These are phyloP conservation scores for Breynia disticha DNA, from an alignment of 441 rosid genomes.

Conservation along the genomic window DNA sequence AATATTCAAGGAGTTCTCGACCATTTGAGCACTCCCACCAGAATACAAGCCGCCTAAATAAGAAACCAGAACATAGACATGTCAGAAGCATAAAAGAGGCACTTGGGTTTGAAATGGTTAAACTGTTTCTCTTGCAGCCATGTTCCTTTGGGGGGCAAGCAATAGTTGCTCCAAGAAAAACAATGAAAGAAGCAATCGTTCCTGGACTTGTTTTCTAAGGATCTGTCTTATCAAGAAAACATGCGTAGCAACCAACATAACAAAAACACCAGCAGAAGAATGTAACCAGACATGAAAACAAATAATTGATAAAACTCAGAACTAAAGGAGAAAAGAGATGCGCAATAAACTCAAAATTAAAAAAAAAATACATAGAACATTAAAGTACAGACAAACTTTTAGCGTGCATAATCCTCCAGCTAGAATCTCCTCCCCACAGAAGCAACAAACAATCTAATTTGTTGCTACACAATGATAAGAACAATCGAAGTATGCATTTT, in stretches of 20 bases:
- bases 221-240: too few species aligned
- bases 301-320: background rate
- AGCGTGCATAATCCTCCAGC: too few species aligned
- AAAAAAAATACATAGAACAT: too few species aligned
- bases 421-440: too few species aligned
- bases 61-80: slow-evolving; percentile 12
- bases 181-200: background rate
- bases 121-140: background rate
- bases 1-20: slow-evolving; percentile 73
- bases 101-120: background rate
- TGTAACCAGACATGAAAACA: background rate
- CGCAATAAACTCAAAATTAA: background rate
- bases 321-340: background rate
- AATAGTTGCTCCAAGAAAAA: background rate
- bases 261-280: background rate
- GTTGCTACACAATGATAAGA: too few species aligned
- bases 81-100: slow-evolving; percentile 3
- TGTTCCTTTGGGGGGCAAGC: background rate
- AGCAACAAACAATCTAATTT: too few species aligned
- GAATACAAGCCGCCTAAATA: slow-evolving; percentile 79
- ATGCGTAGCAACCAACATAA: background rate
- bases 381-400: too few species aligned
- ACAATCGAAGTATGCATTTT: too few species aligned
- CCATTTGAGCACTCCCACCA: slow-evolving; percentile 96
- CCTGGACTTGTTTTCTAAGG: background rate